Base-by-base conservation (phyloP, 2,329 filamentous ascomycete species). In the Colletotrichum tropicicola region DNA sequence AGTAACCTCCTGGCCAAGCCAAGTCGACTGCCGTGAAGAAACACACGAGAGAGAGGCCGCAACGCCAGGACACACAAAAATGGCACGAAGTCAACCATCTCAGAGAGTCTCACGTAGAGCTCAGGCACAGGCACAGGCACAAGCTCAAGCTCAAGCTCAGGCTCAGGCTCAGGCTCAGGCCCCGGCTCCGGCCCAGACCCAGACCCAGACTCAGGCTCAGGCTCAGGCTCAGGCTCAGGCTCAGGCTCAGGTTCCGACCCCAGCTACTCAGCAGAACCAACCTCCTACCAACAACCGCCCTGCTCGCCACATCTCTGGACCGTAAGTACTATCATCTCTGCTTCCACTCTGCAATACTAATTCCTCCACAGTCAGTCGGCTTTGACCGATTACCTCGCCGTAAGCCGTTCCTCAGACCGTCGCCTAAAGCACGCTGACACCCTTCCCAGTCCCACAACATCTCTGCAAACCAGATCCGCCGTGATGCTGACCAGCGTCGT, bases 361-460 rank as follows among this genome's bases (percentile, higher is more conserved):
- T 10, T 66, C 1, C 23, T 12, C 23, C 12, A n/a, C 44, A 82
- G 79, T 4, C 83, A 85, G 73, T 87, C 84, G 19, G 84, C 84
- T 13, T 72, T 87, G 71, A 87, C 83, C 3, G 83, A 86, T 68
- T 87, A 84, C 65, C 74, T 87, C 44, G 83, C 84, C 23, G 82
- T 83, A 68, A 68, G 80, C 8, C 5, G 17, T 8, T 4, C 15
- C 13, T 32, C 4, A 19, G 41, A 2, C 30, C n/a, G 15, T 58
- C 43, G 30, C 35, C 41, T 28, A 23, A 15, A 17, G 6, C 10
- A n/a, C 35, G 17, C 32, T 47, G 15, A 17, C 17, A 39, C 7
- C 23, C n/a, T 27, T 13, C 43, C n/a, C 7, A 91, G 86, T 87
- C 90, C 3, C 89, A 92, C 75, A 92, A 92, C 71, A 93, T 93